phyloP scores from a whole-genome alignment of 2,329 filamentous ascomycete genomes.

The Aspergillus ochraceus region DNA sequence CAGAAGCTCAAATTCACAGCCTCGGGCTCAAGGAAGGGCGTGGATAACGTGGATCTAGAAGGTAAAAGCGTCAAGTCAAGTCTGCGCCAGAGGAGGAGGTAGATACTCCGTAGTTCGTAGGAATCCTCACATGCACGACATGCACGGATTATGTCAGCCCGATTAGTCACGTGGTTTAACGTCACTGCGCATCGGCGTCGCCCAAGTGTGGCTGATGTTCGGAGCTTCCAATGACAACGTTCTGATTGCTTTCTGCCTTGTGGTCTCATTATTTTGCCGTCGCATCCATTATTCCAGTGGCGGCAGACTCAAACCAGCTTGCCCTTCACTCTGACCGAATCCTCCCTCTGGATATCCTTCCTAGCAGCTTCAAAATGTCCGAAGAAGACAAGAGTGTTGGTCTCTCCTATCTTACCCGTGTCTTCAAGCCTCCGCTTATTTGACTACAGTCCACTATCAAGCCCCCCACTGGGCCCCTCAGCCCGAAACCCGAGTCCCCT shows the following conservation, averaged over 20 bases:
- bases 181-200: conserved; percentile 17
- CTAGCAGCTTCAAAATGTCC: conserved; percentile 26
- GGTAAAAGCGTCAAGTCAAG: not conserved
- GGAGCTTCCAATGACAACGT: conserved; percentile 13
- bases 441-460: conserved; percentile 38
- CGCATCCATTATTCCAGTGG: conserved; percentile 17
- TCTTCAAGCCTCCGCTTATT: conserved; percentile 13
- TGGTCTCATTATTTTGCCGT: conserved; percentile 13
- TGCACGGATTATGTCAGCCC: not conserved
- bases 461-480: conserved; percentile 29
- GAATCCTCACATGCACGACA: not conserved
- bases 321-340: not conserved
- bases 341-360: not conserved
- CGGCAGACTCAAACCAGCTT: conserved; percentile 17
- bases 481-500: conserved; percentile 50
- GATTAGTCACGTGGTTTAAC: conserved; percentile 17
- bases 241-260: conserved; percentile 24
- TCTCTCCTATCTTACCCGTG: conserved; percentile 12
- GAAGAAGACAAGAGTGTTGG: conserved; percentile 39
- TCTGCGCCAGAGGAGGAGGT: not conserved
- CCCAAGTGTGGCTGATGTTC: conserved; percentile 16
- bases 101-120: not conserved
- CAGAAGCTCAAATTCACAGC: not conserved
- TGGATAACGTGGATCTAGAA: not conserved
- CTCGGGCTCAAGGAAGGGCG: too few relatives aligned